Evolutionary conservation across 2,329 filamentous ascomycete genomes (phyloP), one percentile per base, ranked within the genome.

Genomic region (Tolypocladium ophioglossoides): DNA sequence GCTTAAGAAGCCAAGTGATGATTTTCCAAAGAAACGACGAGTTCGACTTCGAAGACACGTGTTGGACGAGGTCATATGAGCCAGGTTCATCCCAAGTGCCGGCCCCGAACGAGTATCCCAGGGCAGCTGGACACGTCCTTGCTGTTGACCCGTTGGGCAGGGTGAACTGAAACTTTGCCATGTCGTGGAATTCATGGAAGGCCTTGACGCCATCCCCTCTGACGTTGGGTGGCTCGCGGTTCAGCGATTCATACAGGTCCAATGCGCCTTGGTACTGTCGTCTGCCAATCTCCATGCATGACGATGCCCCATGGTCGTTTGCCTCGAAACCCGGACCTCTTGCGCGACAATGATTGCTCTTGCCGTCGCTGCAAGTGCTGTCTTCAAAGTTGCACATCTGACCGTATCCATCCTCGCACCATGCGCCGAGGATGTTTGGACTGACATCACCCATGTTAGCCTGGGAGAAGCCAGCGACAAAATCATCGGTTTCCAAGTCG

Each of bases 391-490:
- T 84, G 68, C 89, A 94, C 70, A 79, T 73, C 59, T 82, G 68
- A 22, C 84, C 86, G 8, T 86, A 84, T 4, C 87, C 89, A 66
- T 94, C 91, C 67, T 96, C 90, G 62, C 92, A 96, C 74, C 83
- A 95, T 2, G 91, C 89, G 2, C 91, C 91, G 8, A 89, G 77
- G 0, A 91, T 82, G 62, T 96, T 96, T 2, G 92, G 92, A 2
- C 86, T 88, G 0, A 91, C 95, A 64, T 97, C 92, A 35, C 90
- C 91, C 32, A 96, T 90, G 60, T 87, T 96, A 16, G 91, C 83
- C 68, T 96, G 92, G 1, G 89, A 94, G 68, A 96, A 97, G 7
- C 90, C 91, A 2, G 91, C 91, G 22, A 96, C 87, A 62, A 95
- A 95, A 12, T 78, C 79, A 1, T 80, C 74, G 0, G 81, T 77